phyloP scores from a whole-genome alignment of 441 rosid genomes.

The Erysimum pusillum region DNA sequence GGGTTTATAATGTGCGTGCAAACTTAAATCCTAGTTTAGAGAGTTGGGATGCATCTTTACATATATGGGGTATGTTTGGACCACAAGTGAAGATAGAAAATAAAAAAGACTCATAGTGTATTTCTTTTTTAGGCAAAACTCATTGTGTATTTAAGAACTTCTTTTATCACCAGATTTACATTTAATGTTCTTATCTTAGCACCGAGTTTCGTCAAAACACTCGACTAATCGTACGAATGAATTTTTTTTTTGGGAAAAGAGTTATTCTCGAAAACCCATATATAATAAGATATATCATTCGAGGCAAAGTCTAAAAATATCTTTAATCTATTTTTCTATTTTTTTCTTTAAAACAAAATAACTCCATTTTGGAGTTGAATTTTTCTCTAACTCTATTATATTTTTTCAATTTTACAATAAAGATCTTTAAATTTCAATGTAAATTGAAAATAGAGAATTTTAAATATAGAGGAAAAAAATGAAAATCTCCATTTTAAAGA shows the following conservation, averaged over 20 bases:
- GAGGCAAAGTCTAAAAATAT: no score
- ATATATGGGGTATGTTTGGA: constrained; percentile 38
- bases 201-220: background rate
- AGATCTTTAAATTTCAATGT: no score
- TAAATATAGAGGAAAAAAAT: no score
- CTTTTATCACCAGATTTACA: background rate
- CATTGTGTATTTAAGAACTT: no score
- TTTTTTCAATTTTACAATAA: no score
- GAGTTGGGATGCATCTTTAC: constrained; percentile 11
- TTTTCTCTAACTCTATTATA: no score
- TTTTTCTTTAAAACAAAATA: no score
- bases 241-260: background rate
- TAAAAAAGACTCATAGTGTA: background rate
- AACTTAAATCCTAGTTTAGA: constrained; percentile 26
- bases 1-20: constrained; percentile 39
- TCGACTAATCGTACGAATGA: background rate
- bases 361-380: no score
- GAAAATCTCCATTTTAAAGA: no score
- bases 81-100: constrained; percentile 25
- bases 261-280: background rate
- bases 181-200: background rate
- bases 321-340: no score
- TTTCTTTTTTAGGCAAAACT: no score
- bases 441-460: no score
- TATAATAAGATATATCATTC: background rate